Percentiles rank a stretch among this genome's conserved stretches.
Conservation (phyloP, 495 filamentous ascomycete species). For the Xylaria nigripes region DNA sequence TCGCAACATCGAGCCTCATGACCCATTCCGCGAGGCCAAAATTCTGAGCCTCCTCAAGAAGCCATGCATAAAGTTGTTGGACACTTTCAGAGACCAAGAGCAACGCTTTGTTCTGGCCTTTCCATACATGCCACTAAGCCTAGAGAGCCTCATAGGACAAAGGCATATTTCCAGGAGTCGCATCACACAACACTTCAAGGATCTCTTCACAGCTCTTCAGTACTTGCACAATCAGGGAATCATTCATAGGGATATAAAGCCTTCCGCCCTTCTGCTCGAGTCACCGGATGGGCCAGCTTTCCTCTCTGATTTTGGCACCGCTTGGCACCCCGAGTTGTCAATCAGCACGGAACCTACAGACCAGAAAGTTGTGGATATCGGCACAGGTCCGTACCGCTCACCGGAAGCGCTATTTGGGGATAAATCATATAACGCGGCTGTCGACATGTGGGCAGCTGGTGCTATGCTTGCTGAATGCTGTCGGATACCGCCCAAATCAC, state of each 20-base stretch:
- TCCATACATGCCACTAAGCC: slow-evolving; percentile 68
- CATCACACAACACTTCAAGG: slow-evolving; percentile 44
- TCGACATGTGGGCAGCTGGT: slow-evolving; percentile 91
- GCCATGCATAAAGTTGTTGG: slow-evolving; percentile 54
- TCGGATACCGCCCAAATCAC: slow-evolving; percentile 41
- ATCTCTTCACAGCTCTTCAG: slow-evolving; percentile 63
- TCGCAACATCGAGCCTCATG: slow-evolving; percentile 65
- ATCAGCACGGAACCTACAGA: slow-evolving; percentile 51
- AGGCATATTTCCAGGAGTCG: slow-evolving; percentile 15
- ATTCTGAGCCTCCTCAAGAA: slow-evolving; percentile 50
- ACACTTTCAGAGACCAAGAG: slow-evolving; percentile 62
- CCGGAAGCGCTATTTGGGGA: slow-evolving; percentile 89
- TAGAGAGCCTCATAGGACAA: slow-evolving; percentile 52
- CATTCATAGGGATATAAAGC: slow-evolving; percentile 91
- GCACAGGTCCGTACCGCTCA: slow-evolving; percentile 82
- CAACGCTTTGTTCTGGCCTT: slow-evolving; percentile 69
- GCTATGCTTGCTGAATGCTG: slow-evolving; percentile 68
- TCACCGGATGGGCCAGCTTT: slow-evolving; percentile 61
- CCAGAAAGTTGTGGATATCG: slow-evolving; percentile 82
- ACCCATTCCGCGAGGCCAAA: slow-evolving; percentile 66
- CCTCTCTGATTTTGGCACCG: slow-evolving; percentile 85
- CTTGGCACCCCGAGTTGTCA: slow-evolving; percentile 61
- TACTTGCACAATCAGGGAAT: slow-evolving; percentile 67
- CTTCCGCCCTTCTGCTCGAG: slow-evolving; percentile 73
- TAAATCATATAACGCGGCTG: slow-evolving; percentile 52